phyloP scores from a whole-genome alignment of 176 grass and related monocot genomes.

The Miscanthus lutarioriparius region DNA sequence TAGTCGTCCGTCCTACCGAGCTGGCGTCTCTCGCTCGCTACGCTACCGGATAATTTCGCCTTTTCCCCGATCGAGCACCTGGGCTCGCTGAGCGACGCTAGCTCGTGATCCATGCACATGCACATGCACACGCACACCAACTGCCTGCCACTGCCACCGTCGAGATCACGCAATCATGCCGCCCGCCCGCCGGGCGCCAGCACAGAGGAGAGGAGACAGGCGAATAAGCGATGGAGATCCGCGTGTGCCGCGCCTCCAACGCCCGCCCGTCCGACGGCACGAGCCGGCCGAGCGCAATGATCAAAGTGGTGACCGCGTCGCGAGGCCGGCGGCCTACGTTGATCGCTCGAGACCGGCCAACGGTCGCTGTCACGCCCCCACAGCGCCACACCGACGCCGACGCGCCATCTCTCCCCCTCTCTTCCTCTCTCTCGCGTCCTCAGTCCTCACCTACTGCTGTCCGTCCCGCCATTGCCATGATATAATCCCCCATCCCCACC shows the following conservation, averaged over 20 bases:
- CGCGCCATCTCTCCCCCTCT: slow-evolving; percentile 20
- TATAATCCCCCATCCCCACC: slow-evolving; percentile 15
- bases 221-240: not conserved
- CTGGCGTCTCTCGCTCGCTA: not conserved
- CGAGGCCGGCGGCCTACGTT: not conserved
- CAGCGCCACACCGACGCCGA: slow-evolving; percentile 41
- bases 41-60: not conserved
- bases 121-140: not conserved
- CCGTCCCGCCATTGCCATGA: slow-evolving; percentile 15
- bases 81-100: not conserved
- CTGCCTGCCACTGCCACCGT: not conserved
- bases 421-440: not conserved
- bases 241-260: not conserved
- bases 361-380: slow-evolving; percentile 24
- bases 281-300: not conserved
- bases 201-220: not conserved
- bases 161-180: slow-evolving; percentile 19
- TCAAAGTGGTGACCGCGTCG: not conserved
- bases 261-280: not conserved
- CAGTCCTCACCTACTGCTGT: slow-evolving; percentile 42
- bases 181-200: too few relatives aligned
- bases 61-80: not conserved
- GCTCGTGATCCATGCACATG: slow-evolving; percentile 17
- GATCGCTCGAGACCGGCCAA: not conserved
- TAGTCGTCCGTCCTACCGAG: not conserved